Conservation (phyloP, 441 rosid genomes). For the Syzygium syzygioides region DNA sequence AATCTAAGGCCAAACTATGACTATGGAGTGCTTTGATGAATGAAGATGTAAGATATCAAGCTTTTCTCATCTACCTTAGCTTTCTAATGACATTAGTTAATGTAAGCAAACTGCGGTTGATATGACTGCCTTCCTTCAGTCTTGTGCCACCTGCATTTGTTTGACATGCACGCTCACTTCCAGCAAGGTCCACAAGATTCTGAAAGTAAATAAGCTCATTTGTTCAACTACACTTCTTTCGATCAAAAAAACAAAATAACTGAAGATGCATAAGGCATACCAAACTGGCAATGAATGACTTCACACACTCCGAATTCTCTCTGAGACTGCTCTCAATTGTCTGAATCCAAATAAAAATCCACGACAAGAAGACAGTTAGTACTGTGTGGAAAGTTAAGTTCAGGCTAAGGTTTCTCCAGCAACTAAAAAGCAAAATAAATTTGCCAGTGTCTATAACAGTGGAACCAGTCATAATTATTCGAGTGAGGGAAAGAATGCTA, state of each 20-base stretch:
- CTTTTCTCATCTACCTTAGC: constrained; percentile 49
- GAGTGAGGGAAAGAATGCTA: not conserved
- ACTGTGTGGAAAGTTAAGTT: not conserved
- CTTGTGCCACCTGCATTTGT: constrained; percentile 75
- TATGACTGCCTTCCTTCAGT: constrained; percentile 90
- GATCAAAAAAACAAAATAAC: not conserved
- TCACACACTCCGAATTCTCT: constrained; percentile 63
- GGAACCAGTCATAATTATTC: not conserved
- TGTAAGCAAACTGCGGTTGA: constrained; percentile 86
- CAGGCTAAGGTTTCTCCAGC: not conserved
- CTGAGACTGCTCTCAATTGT: constrained; percentile 75
- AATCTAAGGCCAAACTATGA: not conserved
- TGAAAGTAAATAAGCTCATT: constrained; percentile 22
- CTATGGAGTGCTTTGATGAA: not conserved
- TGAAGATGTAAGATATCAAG: not conserved
- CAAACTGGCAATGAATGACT: constrained; percentile 84
- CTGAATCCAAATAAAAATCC: constrained; percentile 25
- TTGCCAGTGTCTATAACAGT: not conserved
- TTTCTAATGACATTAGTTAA: constrained; percentile 90
- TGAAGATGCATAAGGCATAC: constrained; percentile 28
- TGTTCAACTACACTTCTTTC: constrained; percentile 8
- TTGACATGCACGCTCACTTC: constrained; percentile 87
- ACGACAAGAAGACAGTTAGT: not conserved
- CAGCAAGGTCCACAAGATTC: constrained; percentile 98
- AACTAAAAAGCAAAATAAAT: not conserved